A percentile compares a stretch with the other conserved stretches of the same genome.
Conservation (phyloP, 2,329 filamentous ascomycete genomes). For the Rutstroemia sp. region DNA sequence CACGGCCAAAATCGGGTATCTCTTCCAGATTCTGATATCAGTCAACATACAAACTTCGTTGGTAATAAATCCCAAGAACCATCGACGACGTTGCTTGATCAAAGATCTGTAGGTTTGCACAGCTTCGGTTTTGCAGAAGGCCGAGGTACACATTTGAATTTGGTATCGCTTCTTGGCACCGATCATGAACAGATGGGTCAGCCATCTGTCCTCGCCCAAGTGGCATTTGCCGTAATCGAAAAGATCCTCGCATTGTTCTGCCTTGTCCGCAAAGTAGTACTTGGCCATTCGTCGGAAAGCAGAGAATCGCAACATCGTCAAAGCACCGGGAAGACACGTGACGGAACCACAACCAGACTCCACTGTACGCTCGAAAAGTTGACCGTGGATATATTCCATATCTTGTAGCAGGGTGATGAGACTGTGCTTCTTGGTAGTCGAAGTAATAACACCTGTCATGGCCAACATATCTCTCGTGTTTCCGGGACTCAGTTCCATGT, state of each 20-base stretch:
- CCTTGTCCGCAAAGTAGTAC: conserved; percentile 97
- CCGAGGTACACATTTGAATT: conserved; percentile 95
- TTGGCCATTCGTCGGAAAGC: conserved; percentile 96
- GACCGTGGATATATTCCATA: conserved; percentile 97
- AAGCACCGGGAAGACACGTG: conserved; percentile 88
- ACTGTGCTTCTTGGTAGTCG: conserved; percentile 80
- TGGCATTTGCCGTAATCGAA: conserved; percentile 97
- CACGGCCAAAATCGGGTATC: conserved; percentile 78
- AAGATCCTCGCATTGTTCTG: conserved; percentile 88
- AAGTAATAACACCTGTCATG: conserved; percentile 96
- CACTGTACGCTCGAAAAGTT: conserved; percentile 90
- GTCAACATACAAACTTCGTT: conserved; percentile 99
- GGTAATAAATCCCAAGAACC: conserved; percentile 96
- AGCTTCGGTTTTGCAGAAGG: conserved; percentile 97
- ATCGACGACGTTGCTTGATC: conserved; percentile 88
- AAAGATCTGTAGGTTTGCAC: conserved; percentile 81
- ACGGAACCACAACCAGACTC: conserved; percentile 92
- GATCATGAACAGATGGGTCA: conserved; percentile 98
- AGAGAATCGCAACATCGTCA: conserved; percentile 92
- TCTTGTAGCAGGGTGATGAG: conserved; percentile 91
- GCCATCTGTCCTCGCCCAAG: conserved; percentile 90
- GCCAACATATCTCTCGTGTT: conserved; percentile 90
- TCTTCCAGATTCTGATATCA: conserved; percentile 82
- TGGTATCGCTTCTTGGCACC: conserved; percentile 88
- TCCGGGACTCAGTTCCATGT: conserved; percentile 95